Evolutionary conservation across 164 flowering plant genomes (phyloP).

Genomic region (Pachysandra terminalis): DNA sequence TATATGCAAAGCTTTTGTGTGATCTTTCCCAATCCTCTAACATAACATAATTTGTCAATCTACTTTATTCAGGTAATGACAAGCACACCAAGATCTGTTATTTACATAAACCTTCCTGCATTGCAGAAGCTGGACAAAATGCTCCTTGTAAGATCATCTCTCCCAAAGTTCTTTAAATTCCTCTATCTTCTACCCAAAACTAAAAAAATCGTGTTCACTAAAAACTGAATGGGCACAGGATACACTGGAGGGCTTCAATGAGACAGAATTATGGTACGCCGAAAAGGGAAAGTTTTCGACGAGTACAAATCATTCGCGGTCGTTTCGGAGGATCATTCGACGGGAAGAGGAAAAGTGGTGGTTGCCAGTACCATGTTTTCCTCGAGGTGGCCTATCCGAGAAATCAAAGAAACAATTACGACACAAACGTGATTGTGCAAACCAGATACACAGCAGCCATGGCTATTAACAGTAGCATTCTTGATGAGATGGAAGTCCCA

Average conservation of each 20-base stretch:
- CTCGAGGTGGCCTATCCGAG: constrained; percentile 71
- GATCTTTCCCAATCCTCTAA: neutral
- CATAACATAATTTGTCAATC: constrained; percentile 4
- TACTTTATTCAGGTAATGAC: constrained; percentile 72
- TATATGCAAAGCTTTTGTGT: neutral
- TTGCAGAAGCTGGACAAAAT: constrained; percentile 75
- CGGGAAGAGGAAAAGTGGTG: constrained; percentile 96
- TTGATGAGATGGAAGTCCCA: constrained; percentile 88
- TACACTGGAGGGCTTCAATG: constrained; percentile 60
- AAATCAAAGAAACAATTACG: constrained; percentile 61
- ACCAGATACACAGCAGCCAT: constrained; percentile 91
- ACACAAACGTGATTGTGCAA: constrained; percentile 73
- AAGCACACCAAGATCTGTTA: constrained; percentile 75
- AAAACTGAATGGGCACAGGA: no score
- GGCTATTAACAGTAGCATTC: constrained; percentile 74
- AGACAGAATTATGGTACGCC: constrained; percentile 69
- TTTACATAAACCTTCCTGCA: constrained; percentile 88
- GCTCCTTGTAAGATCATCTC: constrained; percentile 64
- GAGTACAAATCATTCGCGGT: constrained; percentile 45
- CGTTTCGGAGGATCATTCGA: constrained; percentile 53
- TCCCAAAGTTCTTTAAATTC: neutral
- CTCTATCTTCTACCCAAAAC: neutral
- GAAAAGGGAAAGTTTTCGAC: constrained; percentile 58
- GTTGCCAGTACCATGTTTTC: constrained; percentile 88
- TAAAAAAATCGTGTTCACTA: no score